Evolutionary conservation across 2,329 filamentous ascomycete genomes (phyloP), one percentile per base, ranked within the genome.

Genomic region (Aulographum hederae): DNA sequence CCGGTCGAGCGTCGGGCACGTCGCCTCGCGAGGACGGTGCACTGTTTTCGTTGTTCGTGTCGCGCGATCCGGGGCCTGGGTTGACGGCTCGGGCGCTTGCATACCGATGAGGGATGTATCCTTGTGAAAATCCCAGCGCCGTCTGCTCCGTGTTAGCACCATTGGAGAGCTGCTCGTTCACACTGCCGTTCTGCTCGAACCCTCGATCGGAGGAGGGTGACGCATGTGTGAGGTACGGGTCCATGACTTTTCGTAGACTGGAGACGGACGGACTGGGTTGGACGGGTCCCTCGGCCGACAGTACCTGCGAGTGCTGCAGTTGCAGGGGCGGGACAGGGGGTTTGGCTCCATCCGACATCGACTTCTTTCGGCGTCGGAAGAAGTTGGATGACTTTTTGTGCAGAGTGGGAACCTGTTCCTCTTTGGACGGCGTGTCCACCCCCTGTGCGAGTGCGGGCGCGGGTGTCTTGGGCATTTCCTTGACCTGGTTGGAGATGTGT

Each of bases 351-450:
- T 91, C 84, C 11, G 72, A 69, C 20, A 82, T 56, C 4, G 85
- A 93, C 65, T 86, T 91, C 67, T 95, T 95, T 39, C 85, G 70
- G 37, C 89, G 69, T 38, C 89, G 70, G 58, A 95, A 95, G 57
- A 98, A 95, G 1, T 82, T 86, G 1, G 86, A 91, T 3, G 81
- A 71, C 53, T 94, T 94, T 61, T 94, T 94, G 44, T 80, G 78
- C 32, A 94, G 58, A 3, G 47, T 45, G 16, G 41, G 26, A 10
- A 32, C 11, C 26, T 11, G 12, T 6, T 16, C 13, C 20, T 26
- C 5, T 14, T 8, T 28, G 28, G 16, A 8, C n/a, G n/a, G n/a
- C n/a, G n/a, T n/a, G n/a, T n/a, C n/a, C n/a, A n/a, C n/a, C n/a
- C n/a, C n/a, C n/a, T 17, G 30, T 16, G 25, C 31, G 6, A 13